phyloP scores from a whole-genome alignment of 148 eudicot species.

The Rhododendron henanense region DNA sequence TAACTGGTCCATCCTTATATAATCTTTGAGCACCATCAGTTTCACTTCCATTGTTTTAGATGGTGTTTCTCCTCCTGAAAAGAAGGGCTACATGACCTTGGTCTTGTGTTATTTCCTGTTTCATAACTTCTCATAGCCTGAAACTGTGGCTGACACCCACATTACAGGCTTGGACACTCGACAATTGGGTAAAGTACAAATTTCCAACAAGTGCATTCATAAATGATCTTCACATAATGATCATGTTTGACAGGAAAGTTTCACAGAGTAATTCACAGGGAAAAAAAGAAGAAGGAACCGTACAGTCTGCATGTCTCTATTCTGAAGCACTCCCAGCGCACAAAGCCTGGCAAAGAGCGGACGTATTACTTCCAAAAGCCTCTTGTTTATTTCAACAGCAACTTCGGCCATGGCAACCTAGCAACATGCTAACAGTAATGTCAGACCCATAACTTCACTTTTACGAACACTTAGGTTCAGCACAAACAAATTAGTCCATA shows the following conservation, averaged over 20 bases:
- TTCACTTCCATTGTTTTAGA: background rate
- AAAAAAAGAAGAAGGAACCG: conserved; percentile 9
- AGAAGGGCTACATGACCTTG: background rate
- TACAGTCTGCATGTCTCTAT: conserved; percentile 84
- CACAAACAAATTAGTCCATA: conserved; percentile 22
- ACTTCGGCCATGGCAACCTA: conserved; percentile 85
- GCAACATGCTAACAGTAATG: conserved; percentile 11
- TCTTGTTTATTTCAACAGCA: conserved; percentile 55
- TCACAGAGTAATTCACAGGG: background rate
- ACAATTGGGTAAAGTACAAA: background rate
- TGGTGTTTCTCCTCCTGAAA: background rate
- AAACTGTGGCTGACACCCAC: background rate
- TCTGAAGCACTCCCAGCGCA: conserved; percentile 54
- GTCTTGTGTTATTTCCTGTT: background rate
- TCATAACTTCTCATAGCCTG: background rate
- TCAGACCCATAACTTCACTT: conserved; percentile 3
- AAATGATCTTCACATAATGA: background rate
- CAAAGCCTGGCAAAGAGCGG: conserved; percentile 59
- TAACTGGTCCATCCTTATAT: background rate
- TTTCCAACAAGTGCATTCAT: background rate
- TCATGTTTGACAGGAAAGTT: background rate
- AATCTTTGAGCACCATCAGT: background rate
- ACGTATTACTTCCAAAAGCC: conserved; percentile 59
- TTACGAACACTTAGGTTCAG: background rate
- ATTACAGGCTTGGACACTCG: background rate